phyloP scores from a whole-genome alignment of 1,139 yeast species.

The Scheffersomyces segobiensis region DNA sequence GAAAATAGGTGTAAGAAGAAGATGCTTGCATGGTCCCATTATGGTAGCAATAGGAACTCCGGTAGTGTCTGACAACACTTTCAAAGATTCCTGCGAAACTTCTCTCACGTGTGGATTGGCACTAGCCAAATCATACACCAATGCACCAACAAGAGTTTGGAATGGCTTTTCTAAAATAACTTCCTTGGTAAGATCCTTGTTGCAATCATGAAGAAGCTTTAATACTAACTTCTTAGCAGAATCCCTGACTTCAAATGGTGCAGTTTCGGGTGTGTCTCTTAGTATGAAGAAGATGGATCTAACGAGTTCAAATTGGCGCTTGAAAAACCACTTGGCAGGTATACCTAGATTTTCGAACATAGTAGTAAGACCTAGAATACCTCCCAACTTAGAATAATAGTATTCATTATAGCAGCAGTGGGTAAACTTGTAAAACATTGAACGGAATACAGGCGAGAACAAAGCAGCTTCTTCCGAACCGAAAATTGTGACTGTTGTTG shows the following conservation, averaged over 20 bases:
- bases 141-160: conserved; percentile 79
- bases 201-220: conserved; percentile 64
- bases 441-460: conserved; percentile 71
- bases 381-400: conserved; percentile 85
- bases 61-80: conserved; percentile 68
- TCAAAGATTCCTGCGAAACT: conserved; percentile 74
- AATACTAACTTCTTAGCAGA: conserved; percentile 70
- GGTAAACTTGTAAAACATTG: conserved; percentile 77
- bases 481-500: conserved; percentile 64
- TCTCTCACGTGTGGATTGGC: conserved; percentile 81
- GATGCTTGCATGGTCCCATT: conserved; percentile 78
- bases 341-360: conserved; percentile 68
- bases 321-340: conserved; percentile 71
- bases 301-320: conserved; percentile 80
- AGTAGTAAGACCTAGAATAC: conserved; percentile 78
- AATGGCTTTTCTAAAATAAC: conserved; percentile 70
- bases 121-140: conserved; percentile 90
- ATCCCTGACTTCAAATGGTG: conserved; percentile 75
- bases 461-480: conserved; percentile 67
- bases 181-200: conserved; percentile 57
- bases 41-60: conserved; percentile 69
- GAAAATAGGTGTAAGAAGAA: conserved; percentile 87
- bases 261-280: conserved; percentile 87
- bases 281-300: conserved; percentile 87
- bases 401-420: conserved; percentile 91